Evolutionary conservation across 768 basidiomycete species (phyloP).

Genomic region (Chalciporus sphaerocephalus): DNA sequence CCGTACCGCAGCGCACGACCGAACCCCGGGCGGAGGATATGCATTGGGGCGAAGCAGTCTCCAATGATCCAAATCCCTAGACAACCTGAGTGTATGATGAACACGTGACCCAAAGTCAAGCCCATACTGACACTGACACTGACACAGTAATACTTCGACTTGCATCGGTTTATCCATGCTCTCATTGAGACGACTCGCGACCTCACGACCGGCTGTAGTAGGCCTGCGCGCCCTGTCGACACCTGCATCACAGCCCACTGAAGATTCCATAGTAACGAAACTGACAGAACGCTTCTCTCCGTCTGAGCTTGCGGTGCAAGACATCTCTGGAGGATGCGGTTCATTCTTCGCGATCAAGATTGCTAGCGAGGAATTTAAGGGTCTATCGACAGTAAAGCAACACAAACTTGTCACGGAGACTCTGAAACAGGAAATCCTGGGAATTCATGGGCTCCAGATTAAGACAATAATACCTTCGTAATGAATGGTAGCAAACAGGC

Average conservation of each 20-base stretch:
- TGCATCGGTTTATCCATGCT: too few species aligned
- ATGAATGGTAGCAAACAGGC: slow-evolving; percentile 1
- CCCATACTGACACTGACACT: slow-evolving; percentile 19
- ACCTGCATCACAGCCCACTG: slow-evolving; percentile 25
- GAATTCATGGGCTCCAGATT: slow-evolving; percentile 80
- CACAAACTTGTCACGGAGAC: slow-evolving; percentile 84
- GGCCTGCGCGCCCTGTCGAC: slow-evolving; percentile 30
- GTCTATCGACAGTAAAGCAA: slow-evolving; percentile 84
- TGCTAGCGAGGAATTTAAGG: slow-evolving; percentile 80
- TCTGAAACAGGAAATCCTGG: slow-evolving; percentile 84
- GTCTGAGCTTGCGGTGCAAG: slow-evolving; percentile 78
- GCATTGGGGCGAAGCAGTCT: slow-evolving; percentile 13
- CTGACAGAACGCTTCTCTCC: slow-evolving; percentile 73
- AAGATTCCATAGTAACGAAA: slow-evolving; percentile 63
- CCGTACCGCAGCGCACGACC: slow-evolving; percentile 13
- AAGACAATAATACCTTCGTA: slow-evolving; percentile 37
- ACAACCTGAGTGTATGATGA: neutral
- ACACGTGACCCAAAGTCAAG: slow-evolving; percentile 14
- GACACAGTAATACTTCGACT: too few species aligned
- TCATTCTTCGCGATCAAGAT: slow-evolving; percentile 92
- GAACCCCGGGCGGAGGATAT: slow-evolving; percentile 16
- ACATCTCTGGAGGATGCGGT: slow-evolving; percentile 98
- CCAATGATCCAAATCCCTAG: too few species aligned
- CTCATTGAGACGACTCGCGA: slow-evolving; percentile 34
- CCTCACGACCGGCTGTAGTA: slow-evolving; percentile 14